A percentile compares a stretch with the other conserved stretches of the same genome.
phyloP scores from a whole-genome alignment of 495 filamentous ascomycete species.

The Penicillium salamii region DNA sequence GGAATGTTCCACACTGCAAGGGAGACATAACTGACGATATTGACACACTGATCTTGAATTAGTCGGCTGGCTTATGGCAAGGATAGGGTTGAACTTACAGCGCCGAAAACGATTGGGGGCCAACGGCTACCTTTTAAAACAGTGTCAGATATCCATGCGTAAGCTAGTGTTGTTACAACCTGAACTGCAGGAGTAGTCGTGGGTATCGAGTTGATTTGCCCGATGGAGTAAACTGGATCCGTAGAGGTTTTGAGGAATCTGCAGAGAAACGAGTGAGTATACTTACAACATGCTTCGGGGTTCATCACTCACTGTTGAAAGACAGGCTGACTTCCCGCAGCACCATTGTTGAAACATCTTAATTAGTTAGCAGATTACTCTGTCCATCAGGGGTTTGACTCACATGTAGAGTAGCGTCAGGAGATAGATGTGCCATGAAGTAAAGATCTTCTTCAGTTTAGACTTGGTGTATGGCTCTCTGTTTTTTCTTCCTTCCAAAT shows the following conservation, averaged over 20 bases:
- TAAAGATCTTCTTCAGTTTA: slow-evolving; percentile 53
- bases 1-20: slow-evolving; percentile 48
- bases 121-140: slow-evolving; percentile 52
- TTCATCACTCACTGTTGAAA: slow-evolving; percentile 34
- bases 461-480: slow-evolving; percentile 43
- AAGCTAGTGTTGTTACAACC: slow-evolving; percentile 44
- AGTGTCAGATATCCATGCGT: slow-evolving; percentile 50
- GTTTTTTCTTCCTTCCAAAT: slow-evolving; percentile 42
- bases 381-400: neutral
- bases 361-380: neutral
- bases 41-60: slow-evolving; percentile 30
- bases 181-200: slow-evolving; percentile 47
- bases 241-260: slow-evolving; percentile 39
- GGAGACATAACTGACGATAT: slow-evolving; percentile 38
- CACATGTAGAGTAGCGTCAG: slow-evolving; percentile 44
- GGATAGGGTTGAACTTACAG: slow-evolving; percentile 31
- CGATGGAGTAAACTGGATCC: slow-evolving; percentile 36
- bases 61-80: too few relatives aligned
- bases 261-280: neutral
- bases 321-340: slow-evolving; percentile 29
- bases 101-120: slow-evolving; percentile 53
- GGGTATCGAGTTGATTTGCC: slow-evolving; percentile 44
- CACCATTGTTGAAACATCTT: slow-evolving; percentile 40
- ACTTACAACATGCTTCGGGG: neutral
- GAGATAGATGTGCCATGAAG: slow-evolving; percentile 50